phyloP scores from a whole-genome alignment of 1,284 basidiomycete species.

The Trametes versicolor region DNA sequence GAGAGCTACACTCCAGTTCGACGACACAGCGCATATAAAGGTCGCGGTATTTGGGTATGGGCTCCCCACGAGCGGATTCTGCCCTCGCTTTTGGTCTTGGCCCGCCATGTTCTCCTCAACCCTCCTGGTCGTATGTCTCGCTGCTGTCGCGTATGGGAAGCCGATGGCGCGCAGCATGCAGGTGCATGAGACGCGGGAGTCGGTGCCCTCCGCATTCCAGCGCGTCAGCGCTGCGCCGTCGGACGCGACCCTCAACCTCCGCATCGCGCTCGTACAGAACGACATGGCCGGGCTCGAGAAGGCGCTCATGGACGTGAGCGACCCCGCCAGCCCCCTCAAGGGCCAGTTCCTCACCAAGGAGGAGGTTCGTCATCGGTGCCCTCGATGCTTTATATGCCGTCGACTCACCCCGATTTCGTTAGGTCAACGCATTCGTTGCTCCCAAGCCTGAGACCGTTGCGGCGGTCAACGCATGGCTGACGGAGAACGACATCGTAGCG shows the following conservation, averaged over 20 bases:
- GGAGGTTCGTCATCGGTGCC: conserved; percentile 38
- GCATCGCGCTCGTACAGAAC: conserved; percentile 47
- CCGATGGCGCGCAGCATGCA: conserved; percentile 42
- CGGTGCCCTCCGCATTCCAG: conserved; percentile 42
- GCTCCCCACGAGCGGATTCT: conserved; percentile 24
- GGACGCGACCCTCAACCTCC: conserved; percentile 43
- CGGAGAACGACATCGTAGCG: conserved; percentile 48
- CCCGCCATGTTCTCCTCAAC: conserved; percentile 38
- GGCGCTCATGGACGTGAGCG: conserved; percentile 48
- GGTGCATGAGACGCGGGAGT: conserved; percentile 44
- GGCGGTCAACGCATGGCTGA: conserved; percentile 51
- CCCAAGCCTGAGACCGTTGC: conserved; percentile 48
- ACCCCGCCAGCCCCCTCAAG: conserved; percentile 45
- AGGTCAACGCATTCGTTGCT: conserved; percentile 52
- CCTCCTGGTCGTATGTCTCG: conserved; percentile 32
- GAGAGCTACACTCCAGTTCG: neutral
- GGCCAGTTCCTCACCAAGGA: conserved; percentile 47
- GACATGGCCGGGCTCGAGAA: conserved; percentile 49
- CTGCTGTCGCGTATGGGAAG: conserved; percentile 34
- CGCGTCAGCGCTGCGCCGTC: conserved; percentile 40
- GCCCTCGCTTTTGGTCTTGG: conserved; percentile 24
- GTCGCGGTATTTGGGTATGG: neutral
- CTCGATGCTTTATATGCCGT: neutral
- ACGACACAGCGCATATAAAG: conserved; percentile 23
- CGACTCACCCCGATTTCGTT: neutral